Conservation (phyloP, 768 basidiomycete genomes). For the Guyanaporus albipodus region DNA sequence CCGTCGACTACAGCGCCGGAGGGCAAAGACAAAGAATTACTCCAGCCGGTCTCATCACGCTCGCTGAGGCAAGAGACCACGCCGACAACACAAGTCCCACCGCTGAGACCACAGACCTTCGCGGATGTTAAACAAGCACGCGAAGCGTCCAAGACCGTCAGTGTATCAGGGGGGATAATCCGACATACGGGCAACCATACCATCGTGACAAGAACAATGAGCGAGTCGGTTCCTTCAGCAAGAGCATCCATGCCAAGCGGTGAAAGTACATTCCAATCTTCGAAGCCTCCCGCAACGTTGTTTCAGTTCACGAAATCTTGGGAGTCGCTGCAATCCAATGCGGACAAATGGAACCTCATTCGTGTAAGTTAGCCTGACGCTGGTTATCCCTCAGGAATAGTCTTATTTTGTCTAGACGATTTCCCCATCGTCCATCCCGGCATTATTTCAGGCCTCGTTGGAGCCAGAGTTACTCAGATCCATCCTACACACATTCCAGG, state of each 20-base stretch:
- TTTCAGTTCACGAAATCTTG: constrained; percentile 64
- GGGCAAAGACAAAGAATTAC: constrained; percentile 21
- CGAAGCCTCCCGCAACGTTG: constrained; percentile 40
- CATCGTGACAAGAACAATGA: constrained; percentile 42
- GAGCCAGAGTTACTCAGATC: constrained; percentile 61
- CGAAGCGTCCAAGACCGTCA: constrained; percentile 40
- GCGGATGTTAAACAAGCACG: constrained; percentile 56
- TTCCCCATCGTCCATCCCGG: constrained; percentile 50
- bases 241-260: constrained; percentile 1
- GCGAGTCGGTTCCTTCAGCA: constrained; percentile 1
- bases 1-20: constrained; percentile 1
- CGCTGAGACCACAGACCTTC: constrained; percentile 40
- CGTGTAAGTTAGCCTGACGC: constrained; percentile 40
- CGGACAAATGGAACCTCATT: constrained; percentile 56
- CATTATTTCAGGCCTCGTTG: constrained; percentile 65
- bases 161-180: constrained; percentile 72
- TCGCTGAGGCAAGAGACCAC: constrained; percentile 19
- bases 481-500: constrained; percentile 50
- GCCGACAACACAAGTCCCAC: constrained; percentile 4
- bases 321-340: constrained; percentile 39
- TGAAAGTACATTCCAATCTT: constrained; percentile 1
- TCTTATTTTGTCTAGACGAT: constrained; percentile 41
- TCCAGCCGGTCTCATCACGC: constrained; percentile 42
- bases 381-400: not conserved
- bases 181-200: constrained; percentile 57